These are phyloP conservation scores for Remersonia thermophila DNA, from an alignment of 2,329 filamentous ascomycete genomes.

Conservation along the genomic window DNA sequence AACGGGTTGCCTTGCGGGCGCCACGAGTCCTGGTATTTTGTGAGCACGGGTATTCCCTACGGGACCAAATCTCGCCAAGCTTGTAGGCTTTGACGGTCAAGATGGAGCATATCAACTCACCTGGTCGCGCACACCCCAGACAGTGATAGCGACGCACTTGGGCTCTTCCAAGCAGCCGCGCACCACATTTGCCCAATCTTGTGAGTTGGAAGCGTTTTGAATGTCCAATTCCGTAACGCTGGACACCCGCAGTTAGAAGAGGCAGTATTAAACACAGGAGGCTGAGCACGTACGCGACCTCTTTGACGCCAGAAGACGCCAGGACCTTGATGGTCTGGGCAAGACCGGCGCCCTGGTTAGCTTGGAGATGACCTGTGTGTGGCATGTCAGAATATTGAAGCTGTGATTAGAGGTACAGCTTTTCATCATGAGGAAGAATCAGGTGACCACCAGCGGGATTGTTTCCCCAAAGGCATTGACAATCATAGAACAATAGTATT, in stretches of 20 bases:
- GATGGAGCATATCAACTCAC: slow-evolving; percentile 21
- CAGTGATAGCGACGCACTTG: slow-evolving; percentile 54
- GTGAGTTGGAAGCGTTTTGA: slow-evolving; percentile 33
- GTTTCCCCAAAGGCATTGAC: no score
- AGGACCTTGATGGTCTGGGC: slow-evolving; percentile 40
- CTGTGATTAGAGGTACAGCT: no score
- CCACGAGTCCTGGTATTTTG: slow-evolving; percentile 38
- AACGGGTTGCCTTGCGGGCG: slow-evolving; percentile 36
- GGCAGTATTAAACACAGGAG: no score
- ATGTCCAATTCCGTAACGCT: slow-evolving; percentile 60
- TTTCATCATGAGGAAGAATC: no score
- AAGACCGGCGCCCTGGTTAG: slow-evolving; percentile 31
- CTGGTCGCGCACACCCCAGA: slow-evolving; percentile 42
- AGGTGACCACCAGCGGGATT: no score
- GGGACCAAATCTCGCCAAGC: background rate
- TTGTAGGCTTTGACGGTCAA: background rate
- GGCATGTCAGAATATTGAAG: no score
- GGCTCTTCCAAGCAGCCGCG: slow-evolving; percentile 44
- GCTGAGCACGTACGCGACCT: no score
- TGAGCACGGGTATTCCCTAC: background rate
- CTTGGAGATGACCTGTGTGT: slow-evolving; percentile 40
- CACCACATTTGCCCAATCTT: slow-evolving; percentile 46
- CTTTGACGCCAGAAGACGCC: slow-evolving; percentile 34
- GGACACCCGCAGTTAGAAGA: no score
- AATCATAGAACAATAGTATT: no score